phyloP scores from a whole-genome alignment of 768 basidiomycete species.

The Tricholoma hemisulphureum region DNA sequence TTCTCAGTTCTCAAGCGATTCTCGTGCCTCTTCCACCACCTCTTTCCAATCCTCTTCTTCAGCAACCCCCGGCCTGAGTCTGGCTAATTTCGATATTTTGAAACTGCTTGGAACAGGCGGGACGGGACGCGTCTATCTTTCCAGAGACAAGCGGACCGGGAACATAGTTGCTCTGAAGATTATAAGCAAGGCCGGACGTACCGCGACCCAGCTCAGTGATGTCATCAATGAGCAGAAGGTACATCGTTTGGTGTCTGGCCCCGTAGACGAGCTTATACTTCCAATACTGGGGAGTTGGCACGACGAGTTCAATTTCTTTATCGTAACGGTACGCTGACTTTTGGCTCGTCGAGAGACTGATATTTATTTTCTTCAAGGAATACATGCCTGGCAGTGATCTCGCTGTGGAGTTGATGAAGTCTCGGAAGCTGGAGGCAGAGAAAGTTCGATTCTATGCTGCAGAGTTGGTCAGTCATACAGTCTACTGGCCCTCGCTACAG shows the following conservation, averaged over 20 bases:
- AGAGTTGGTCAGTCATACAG: background rate
- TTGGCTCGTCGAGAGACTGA: background rate
- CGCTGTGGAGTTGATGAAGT: constrained; percentile 3
- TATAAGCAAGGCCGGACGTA: background rate
- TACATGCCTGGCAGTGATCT: constrained; percentile 54
- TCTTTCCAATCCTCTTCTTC: background rate
- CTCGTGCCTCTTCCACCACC: background rate
- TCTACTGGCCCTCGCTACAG: background rate
- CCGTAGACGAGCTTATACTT: background rate
- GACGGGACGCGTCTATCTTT: background rate
- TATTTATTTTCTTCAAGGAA: constrained; percentile 51
- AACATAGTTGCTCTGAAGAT: constrained; percentile 1
- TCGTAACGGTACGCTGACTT: background rate
- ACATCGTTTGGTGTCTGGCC: background rate
- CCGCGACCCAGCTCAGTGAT: background rate
- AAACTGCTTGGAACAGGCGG: constrained; percentile 3
- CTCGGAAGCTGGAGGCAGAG: background rate
- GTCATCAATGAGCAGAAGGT: background rate
- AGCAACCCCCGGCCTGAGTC: background rate
- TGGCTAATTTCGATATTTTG: constrained; percentile 1
- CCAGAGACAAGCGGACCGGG: background rate
- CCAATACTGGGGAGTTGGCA: constrained; percentile 4
- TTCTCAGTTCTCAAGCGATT: background rate
- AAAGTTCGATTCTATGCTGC: background rate
- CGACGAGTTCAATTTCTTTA: constrained; percentile 1